A percentile compares a stretch with the other conserved stretches of the same genome.
Conservation (phyloP, 768 basidiomycete species). For the Tulasnella sp. region DNA sequence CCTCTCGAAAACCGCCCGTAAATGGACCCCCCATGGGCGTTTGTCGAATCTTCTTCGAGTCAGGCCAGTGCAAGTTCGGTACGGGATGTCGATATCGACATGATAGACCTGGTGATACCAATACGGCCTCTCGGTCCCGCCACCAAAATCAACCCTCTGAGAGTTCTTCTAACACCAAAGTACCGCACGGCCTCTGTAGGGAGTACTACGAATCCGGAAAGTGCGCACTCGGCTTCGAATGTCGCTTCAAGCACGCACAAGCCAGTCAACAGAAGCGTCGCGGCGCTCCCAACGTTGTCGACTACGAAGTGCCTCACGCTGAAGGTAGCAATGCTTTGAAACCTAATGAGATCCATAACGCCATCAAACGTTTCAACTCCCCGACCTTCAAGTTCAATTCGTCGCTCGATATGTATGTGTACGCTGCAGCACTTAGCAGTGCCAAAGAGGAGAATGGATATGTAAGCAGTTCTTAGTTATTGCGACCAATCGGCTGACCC, state of each 20-base stretch:
- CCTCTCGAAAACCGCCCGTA: no score
- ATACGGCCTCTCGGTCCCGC: constrained; percentile 21
- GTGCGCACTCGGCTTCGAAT: constrained; percentile 39
- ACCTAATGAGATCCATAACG: constrained; percentile 40
- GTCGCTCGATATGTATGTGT: constrained; percentile 38
- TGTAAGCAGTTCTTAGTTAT: constrained; percentile 21
- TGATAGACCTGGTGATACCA: constrained; percentile 34
- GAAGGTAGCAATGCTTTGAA: constrained; percentile 23
- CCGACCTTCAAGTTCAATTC: constrained; percentile 37
- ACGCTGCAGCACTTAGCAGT: constrained; percentile 24
- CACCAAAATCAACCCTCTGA: constrained; percentile 20
- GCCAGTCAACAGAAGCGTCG: not conserved
- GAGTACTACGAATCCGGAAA: constrained; percentile 39
- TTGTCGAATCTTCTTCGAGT: constrained; percentile 27
- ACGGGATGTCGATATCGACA: constrained; percentile 34
- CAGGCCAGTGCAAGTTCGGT: constrained; percentile 38
- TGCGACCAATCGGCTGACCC: constrained; percentile 20
- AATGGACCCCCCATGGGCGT: no score
- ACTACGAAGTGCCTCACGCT: no score
- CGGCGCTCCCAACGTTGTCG: not conserved
- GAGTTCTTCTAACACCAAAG: not conserved
- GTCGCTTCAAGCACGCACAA: constrained; percentile 34
- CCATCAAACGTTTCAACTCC: constrained; percentile 34
- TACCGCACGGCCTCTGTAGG: constrained; percentile 35
- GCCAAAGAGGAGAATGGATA: constrained; percentile 17